Percentiles rank a stretch among this genome's conserved stretches.
Evolutionary conservation across 2,329 filamentous ascomycete genomes (phyloP).

Genomic region (Drechmeria coniospora): DNA sequence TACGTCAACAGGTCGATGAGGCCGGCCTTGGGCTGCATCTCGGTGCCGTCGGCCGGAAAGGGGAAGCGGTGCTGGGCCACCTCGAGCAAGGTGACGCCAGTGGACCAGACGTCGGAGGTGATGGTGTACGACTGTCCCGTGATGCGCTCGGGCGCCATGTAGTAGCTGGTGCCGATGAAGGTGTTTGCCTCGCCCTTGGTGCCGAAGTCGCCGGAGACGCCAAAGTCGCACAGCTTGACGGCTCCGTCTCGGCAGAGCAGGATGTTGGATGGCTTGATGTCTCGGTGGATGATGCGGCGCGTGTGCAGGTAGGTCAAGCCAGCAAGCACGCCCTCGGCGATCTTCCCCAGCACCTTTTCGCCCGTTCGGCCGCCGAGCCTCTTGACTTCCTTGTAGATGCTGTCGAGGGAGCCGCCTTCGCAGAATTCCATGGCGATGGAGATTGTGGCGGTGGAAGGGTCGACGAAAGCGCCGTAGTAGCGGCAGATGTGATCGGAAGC

Average conservation of each 20-base stretch:
- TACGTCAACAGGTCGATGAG: slow-evolving; percentile 93
- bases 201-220: slow-evolving; percentile 92
- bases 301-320: slow-evolving; percentile 90
- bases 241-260: slow-evolving; percentile 81
- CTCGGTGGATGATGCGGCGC: slow-evolving; percentile 94
- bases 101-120: slow-evolving; percentile 95
- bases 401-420: slow-evolving; percentile 89
- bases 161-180: slow-evolving; percentile 97
- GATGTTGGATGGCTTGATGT: slow-evolving; percentile 98
- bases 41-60: slow-evolving; percentile 90
- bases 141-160: slow-evolving; percentile 98
- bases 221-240: slow-evolving; percentile 97
- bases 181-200: slow-evolving; percentile 98
- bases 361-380: slow-evolving; percentile 86
- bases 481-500: slow-evolving; percentile 91
- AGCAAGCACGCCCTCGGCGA: slow-evolving; percentile 86
- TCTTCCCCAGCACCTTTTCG: slow-evolving; percentile 93
- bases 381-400: slow-evolving; percentile 95
- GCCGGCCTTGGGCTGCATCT: slow-evolving; percentile 84
- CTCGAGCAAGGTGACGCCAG: slow-evolving; percentile 92
- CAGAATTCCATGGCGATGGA: slow-evolving; percentile 99
- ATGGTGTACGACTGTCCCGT: slow-evolving; percentile 97
- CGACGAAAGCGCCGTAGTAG: slow-evolving; percentile 94
- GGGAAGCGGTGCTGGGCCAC: slow-evolving; percentile 98
- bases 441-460: slow-evolving; percentile 89